These are phyloP conservation scores for Malassezia dermatis DNA, from an alignment of 1,284 basidiomycete genomes.

Conservation along the genomic window DNA sequence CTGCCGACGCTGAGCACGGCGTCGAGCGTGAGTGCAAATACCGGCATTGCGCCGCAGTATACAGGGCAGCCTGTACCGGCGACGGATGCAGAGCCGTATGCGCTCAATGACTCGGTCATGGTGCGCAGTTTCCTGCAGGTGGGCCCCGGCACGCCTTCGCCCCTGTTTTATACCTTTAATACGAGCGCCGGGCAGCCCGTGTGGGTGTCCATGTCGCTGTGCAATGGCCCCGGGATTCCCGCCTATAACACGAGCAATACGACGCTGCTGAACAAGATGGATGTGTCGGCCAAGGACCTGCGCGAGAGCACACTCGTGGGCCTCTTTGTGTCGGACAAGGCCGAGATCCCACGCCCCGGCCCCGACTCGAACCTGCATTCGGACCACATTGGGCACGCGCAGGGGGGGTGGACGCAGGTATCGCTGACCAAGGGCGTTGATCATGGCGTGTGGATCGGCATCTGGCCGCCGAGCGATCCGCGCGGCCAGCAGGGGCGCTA, in stretches of 20 bases:
- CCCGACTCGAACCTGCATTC: conserved; percentile 16
- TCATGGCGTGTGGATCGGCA: conserved; percentile 31
- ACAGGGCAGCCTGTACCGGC: neutral
- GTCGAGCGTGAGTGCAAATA: conserved; percentile 7
- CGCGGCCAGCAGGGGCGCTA: conserved; percentile 22
- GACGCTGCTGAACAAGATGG: conserved; percentile 23
- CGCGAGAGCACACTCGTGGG: conserved; percentile 25
- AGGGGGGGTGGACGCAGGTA: conserved; percentile 32
- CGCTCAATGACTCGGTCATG: conserved; percentile 25
- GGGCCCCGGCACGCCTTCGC: conserved; percentile 12
- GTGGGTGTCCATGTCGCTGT: conserved; percentile 34
- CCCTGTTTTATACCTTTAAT: conserved; percentile 30
- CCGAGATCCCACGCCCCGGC: conserved; percentile 19
- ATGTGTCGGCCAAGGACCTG: conserved; percentile 22
- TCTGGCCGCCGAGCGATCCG: conserved; percentile 32
- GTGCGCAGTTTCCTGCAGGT: conserved; percentile 20
- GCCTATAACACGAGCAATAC: conserved; percentile 37
- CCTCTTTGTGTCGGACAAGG: conserved; percentile 29
- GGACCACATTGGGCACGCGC: conserved; percentile 19
- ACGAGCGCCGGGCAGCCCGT: conserved; percentile 15
- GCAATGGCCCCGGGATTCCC: conserved; percentile 32
- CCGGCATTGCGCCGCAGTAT: neutral
- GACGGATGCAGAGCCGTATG: neutral
- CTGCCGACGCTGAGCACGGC: conserved; percentile 8
- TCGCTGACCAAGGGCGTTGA: conserved; percentile 21